A percentile compares a stretch with the other conserved stretches of the same genome.
Evolutionary conservation across 2,329 filamentous ascomycete genomes (phyloP).

Genomic region (Zymoseptoria brevis): DNA sequence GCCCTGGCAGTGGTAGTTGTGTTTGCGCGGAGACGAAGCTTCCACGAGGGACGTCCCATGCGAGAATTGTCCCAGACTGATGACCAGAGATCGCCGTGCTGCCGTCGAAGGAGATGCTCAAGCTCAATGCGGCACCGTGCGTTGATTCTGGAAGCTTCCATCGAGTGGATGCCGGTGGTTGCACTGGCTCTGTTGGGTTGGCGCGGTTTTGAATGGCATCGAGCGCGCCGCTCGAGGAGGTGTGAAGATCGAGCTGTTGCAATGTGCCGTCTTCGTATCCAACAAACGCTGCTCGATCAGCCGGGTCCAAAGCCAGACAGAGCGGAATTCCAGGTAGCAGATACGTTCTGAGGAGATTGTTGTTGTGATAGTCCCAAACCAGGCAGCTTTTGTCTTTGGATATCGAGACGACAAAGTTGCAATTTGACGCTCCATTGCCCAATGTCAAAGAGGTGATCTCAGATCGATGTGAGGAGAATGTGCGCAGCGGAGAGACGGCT

Average conservation of each 20-base stretch:
- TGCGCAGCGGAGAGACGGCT: conserved; percentile 63
- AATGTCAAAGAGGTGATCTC: conserved; percentile 57
- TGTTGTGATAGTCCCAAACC: conserved; percentile 84
- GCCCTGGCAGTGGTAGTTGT: conserved; percentile 61
- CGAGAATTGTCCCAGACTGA: conserved; percentile 64
- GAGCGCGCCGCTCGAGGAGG: conserved; percentile 19
- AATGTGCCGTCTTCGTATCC: conserved; percentile 74
- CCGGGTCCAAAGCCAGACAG: conserved; percentile 70
- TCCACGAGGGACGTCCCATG: conserved; percentile 70
- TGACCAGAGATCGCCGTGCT: conserved; percentile 75
- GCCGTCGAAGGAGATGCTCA: conserved; percentile 74
- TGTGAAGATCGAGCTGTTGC: conserved; percentile 68
- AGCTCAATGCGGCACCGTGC: conserved; percentile 57
- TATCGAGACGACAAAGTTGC: conserved; percentile 75
- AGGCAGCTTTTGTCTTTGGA: conserved; percentile 83
- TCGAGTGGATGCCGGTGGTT: conserved; percentile 31
- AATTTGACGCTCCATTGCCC: conserved; percentile 62
- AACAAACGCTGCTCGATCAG: conserved; percentile 72
- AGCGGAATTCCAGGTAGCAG: conserved; percentile 67
- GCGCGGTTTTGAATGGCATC: conserved; percentile 17
- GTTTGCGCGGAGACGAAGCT: conserved; percentile 57
- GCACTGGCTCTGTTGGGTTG: conserved; percentile 28
- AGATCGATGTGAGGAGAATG: conserved; percentile 68
- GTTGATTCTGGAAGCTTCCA: conserved; percentile 37
- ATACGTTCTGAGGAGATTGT: conserved; percentile 69